Percentiles rank a stretch among this genome's conserved stretches.
phyloP scores from a whole-genome alignment of 495 filamentous ascomycete species.

The Hyaloscypha finlandica region DNA sequence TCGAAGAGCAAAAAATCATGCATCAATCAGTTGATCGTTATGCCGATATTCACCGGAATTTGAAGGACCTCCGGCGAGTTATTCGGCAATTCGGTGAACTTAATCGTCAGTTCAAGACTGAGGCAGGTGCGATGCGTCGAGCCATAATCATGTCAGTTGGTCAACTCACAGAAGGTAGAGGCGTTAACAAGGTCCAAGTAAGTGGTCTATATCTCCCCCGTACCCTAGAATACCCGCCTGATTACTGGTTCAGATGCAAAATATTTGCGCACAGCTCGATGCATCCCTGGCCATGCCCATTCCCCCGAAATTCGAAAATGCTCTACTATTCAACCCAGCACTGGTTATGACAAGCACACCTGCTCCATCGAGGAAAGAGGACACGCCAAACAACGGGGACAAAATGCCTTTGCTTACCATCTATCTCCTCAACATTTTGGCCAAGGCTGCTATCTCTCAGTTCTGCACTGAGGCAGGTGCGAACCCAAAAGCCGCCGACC shows the following conservation, averaged over 20 bases:
- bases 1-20: not conserved
- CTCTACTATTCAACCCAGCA: not conserved
- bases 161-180: constrained; percentile 66
- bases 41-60: constrained; percentile 65
- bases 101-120: constrained; percentile 58
- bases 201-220: constrained; percentile 28
- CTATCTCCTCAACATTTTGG: constrained; percentile 80
- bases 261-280: not conserved
- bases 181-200: constrained; percentile 60
- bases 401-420: constrained; percentile 68
- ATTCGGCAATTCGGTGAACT: constrained; percentile 50
- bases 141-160: constrained; percentile 70
- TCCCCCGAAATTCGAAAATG: not conserved
- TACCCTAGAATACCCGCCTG: not conserved
- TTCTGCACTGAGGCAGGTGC: constrained; percentile 74
- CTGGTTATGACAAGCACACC: not conserved
- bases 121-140: constrained; percentile 75
- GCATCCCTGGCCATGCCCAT: not conserved
- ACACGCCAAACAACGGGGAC: constrained; percentile 53
- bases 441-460: constrained; percentile 75
- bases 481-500: constrained; percentile 72
- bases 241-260: not conserved
- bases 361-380: constrained; percentile 36
- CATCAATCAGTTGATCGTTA: constrained; percentile 40
- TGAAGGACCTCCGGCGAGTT: constrained; percentile 70